Percentiles rank a stretch among this genome's conserved stretches.
These are phyloP conservation scores for Phytopythium delawarense DNA, from an alignment of 352 stramenopile genomes.

Conservation along the genomic window DNA sequence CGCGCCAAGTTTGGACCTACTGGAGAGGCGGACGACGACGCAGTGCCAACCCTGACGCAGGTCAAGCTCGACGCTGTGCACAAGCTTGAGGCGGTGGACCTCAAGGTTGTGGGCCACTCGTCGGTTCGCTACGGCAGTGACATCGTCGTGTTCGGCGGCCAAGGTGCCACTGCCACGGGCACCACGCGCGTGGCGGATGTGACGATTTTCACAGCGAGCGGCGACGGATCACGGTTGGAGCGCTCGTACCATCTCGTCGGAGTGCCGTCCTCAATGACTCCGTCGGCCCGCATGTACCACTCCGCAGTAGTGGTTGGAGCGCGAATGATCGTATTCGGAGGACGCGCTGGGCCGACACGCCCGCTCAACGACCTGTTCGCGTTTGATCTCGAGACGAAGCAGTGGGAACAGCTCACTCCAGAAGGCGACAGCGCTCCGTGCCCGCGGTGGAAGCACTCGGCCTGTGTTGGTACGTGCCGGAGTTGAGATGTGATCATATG, in stretches of 20 bases:
- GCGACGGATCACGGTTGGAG: constrained; percentile 22
- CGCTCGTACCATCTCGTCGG: constrained; percentile 17
- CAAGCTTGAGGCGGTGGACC: constrained; percentile 16
- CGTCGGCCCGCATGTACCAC: constrained; percentile 72
- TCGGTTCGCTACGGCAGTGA: constrained; percentile 35
- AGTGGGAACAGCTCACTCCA: constrained; percentile 32
- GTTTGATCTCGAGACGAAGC: constrained; percentile 43
- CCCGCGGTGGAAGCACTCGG: constrained; percentile 75
- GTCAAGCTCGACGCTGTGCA: constrained; percentile 21
- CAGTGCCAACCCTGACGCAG: background rate
- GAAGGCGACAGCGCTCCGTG: constrained; percentile 28
- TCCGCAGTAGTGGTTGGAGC: constrained; percentile 45
- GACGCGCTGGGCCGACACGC: constrained; percentile 62
- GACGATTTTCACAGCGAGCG: constrained; percentile 21
- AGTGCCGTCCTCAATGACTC: constrained; percentile 11
- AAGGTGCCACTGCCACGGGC: constrained; percentile 47
- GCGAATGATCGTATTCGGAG: constrained; percentile 79
- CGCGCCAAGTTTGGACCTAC: constrained; percentile 31
- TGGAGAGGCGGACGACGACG: no score
- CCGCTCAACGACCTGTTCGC: constrained; percentile 61
- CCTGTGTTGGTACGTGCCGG: constrained; percentile 42
- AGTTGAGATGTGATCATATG: background rate
- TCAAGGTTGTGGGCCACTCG: constrained; percentile 65
- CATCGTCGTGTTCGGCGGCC: constrained; percentile 69
- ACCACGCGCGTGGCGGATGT: constrained; percentile 60